Evolutionary conservation across 2,329 filamentous ascomycete genomes (phyloP), one percentile per base, ranked within the genome.

Genomic region (Stemphylium vesicarium): DNA sequence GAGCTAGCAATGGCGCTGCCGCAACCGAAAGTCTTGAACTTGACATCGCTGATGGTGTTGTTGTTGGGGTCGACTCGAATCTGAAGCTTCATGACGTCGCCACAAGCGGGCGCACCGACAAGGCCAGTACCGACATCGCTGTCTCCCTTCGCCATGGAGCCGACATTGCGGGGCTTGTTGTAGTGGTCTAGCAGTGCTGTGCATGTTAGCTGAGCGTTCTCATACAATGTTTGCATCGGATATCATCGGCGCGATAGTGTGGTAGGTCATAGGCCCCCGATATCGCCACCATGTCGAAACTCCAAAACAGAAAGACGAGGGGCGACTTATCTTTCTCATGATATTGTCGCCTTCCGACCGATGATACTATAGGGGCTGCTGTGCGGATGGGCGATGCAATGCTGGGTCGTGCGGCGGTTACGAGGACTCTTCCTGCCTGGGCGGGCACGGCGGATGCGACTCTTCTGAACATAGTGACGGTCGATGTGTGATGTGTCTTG

Each of bases 21-120:
- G 76, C 93, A 97, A 46, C 93, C 93, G 74, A 97, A 97, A 0
- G 93, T 97, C 87, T 97, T 97, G 86, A 97, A 97, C 80, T 96
- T 95, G 75, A 96, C 93, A 69, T 97, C 94, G 68, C 88, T 88
- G 75, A 97, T 97, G 66, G 88, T 94, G 76, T 95, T 91, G 70
- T 87, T 91, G 68, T 89, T 84, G 62, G 91, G 90, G 79, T 97
- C 92, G 69, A 97, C 93, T 55, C 91, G 88, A 78, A 96, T 96
- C 81, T 96, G 91, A 31, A 96, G 84, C 78, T 95, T 95, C 90
- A 96, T 96, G 57, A 96, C 92, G 76, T 96, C 92, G 77, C 92
- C 92, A 73, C 91, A 94, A 29, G 92, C 92, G 44, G 92, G 92
- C n/a, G 92, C 91, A 65, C 91, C 87, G 63, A 97, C 93, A 49